Evolutionary conservation across 1,139 yeast species (phyloP).

Genomic region (Yamadazyma dushanensis): DNA sequence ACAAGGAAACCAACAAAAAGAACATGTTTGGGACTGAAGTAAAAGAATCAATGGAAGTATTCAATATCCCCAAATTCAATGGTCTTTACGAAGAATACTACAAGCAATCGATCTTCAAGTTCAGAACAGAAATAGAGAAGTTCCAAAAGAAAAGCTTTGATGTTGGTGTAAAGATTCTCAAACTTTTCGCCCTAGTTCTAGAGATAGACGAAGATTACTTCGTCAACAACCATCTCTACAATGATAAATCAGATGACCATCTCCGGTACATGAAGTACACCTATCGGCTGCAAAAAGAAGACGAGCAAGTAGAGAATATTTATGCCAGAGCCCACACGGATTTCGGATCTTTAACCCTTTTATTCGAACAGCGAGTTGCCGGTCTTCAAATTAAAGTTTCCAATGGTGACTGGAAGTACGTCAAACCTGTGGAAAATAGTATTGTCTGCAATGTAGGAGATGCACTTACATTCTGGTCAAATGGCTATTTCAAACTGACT

Average conservation of each 20-base stretch:
- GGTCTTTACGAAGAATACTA: constrained; percentile 24
- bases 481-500: constrained; percentile 33
- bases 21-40: constrained; percentile 29
- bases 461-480: constrained; percentile 32
- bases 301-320: constrained; percentile 26
- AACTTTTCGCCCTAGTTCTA: constrained; percentile 31
- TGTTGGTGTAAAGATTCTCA: constrained; percentile 25
- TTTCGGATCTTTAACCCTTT: constrained; percentile 29
- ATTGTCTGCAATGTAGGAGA: constrained; percentile 34
- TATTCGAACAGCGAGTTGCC: constrained; percentile 30
- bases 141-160: constrained; percentile 25
- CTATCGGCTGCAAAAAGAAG: constrained; percentile 26
- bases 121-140: constrained; percentile 20
- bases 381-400: constrained; percentile 28
- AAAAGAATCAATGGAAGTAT: constrained; percentile 30
- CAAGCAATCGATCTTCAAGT: constrained; percentile 23
- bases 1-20: constrained; percentile 27
- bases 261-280: constrained; percentile 33
- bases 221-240: constrained; percentile 27
- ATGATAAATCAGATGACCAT: constrained; percentile 34
- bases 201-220: constrained; percentile 34
- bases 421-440: constrained; percentile 28
- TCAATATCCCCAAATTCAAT: constrained; percentile 36
- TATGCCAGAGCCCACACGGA: constrained; percentile 36
- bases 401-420: constrained; percentile 30